Evolutionary conservation across 371 early-diverging fungal genomes (phyloP), one percentile per base, ranked within the genome.

Genomic region (Lichtheimia ramosa): DNA sequence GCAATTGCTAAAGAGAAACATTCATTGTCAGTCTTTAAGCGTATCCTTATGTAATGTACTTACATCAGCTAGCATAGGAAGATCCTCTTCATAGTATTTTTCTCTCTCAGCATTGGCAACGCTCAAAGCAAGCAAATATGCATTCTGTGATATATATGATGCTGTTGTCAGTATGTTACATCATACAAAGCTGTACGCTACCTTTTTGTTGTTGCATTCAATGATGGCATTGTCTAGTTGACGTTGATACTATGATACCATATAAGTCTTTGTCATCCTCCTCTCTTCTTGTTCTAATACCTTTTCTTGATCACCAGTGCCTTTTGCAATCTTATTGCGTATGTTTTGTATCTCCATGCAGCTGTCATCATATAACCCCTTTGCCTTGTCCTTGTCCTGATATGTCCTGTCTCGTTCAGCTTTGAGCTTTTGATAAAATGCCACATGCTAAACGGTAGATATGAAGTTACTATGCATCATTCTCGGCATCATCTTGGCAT

Each of bases 141-240:
- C 51, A 54, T 90, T 90, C 48, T 49, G 27, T 16, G 24, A 34
- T 34, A 34, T 34, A 6, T 10, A 34, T 34, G 8, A 34, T 34
- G 8, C 34, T 34, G 8, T 10, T 34, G 34, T 34, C 2, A 34
- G 34, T 34, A 8, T 8, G 1, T 8, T 50, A 21, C 15, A 21
- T 21, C 28, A 23, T 18, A 6, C 15, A 40, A 10, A 21, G 23
- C 18, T 18, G 4, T 20, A 16, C 25, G n/a, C 15, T 73, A 88
- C 92, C 82, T 93, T 94, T 68, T 81, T 81, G 67, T 91, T 92
- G 63, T 92, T 84, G 74, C 91, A 82, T 41, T 94, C 90, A 8
- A 89, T 53, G 24, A 86, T 77, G 56, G 88, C 89, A 54, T 88
- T 82, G 42, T 87, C 84, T 64, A 84, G 75, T 27, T 77, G 74